Conservation (phyloP, 805 yeast species). For the Pichia nanzhaoensis region DNA sequence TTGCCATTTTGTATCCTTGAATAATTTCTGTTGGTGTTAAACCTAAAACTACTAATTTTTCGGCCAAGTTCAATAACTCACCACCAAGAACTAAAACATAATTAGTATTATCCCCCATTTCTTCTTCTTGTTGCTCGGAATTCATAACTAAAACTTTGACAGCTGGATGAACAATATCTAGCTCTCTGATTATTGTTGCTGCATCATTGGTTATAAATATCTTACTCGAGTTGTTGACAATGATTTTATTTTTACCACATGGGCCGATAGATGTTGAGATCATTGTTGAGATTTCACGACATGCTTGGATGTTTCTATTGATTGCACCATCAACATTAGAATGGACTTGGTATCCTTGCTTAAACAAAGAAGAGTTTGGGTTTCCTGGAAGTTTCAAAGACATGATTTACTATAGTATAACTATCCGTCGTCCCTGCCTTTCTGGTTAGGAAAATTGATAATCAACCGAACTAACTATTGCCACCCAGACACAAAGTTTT, state of each 20-base stretch:
- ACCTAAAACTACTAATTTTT: conserved; percentile 77
- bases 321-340: conserved; percentile 92
- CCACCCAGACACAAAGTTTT: no score
- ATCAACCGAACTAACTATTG: no score
- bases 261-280: conserved; percentile 96
- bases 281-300: conserved; percentile 86
- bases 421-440: no score
- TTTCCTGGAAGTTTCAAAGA: conserved; percentile 87
- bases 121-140: conserved; percentile 91
- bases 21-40: conserved; percentile 86
- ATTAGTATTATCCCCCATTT: conserved; percentile 96
- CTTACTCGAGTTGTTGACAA: conserved; percentile 81
- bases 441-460: no score
- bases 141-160: conserved; percentile 96
- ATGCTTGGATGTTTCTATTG: conserved; percentile 85
- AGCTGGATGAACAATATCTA: conserved; percentile 95
- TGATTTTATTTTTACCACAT: conserved; percentile 92
- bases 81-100: conserved; percentile 90
- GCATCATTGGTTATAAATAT: conserved; percentile 93
- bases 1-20: conserved; percentile 90
- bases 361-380: conserved; percentile 89
- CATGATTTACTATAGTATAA: conserved; percentile 46
- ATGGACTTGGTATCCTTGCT: conserved; percentile 87
- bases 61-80: conserved; percentile 80
- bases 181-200: conserved; percentile 91